Conservation (phyloP, 2,329 filamentous ascomycete species). For the Phaeosphaeriaceae sp. region DNA sequence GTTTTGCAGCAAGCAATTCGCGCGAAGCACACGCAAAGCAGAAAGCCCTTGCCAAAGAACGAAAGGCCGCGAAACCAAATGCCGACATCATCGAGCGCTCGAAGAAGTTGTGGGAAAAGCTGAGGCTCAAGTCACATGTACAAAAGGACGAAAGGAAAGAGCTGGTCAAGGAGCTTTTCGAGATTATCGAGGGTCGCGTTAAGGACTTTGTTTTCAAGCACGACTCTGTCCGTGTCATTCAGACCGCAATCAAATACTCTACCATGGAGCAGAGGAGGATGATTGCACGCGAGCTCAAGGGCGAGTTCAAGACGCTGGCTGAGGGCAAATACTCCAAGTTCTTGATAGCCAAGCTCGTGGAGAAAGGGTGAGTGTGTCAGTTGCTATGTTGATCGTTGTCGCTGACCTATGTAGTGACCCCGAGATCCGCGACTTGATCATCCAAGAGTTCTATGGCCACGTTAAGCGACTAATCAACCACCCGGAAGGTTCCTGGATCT, state of each 20-base stretch:
- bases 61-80: constrained; percentile 90
- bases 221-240: constrained; percentile 93
- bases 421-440: constrained; percentile 85
- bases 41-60: constrained; percentile 84
- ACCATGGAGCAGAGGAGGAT: constrained; percentile 82
- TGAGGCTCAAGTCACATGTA: constrained; percentile 92
- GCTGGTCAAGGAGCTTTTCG: constrained; percentile 87
- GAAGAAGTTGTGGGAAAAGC: constrained; percentile 96
- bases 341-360: constrained; percentile 90
- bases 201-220: constrained; percentile 99
- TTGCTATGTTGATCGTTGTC: background rate
- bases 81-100: constrained; percentile 86
- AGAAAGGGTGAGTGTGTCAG: constrained; percentile 65
- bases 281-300: constrained; percentile 86
- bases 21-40: constrained; percentile 93
- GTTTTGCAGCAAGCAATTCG: constrained; percentile 68
- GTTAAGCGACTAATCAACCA: constrained; percentile 95
- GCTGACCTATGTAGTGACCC: constrained; percentile 64
- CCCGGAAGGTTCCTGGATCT: constrained; percentile 94
- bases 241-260: constrained; percentile 96
- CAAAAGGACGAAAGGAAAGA: constrained; percentile 84
- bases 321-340: constrained; percentile 99
- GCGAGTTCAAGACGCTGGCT: constrained; percentile 81
- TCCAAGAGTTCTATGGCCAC: constrained; percentile 94
- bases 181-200: constrained; percentile 87